Base-by-base conservation (phyloP, 345 rosid genomes). In the Gossypium anomalum region DNA sequence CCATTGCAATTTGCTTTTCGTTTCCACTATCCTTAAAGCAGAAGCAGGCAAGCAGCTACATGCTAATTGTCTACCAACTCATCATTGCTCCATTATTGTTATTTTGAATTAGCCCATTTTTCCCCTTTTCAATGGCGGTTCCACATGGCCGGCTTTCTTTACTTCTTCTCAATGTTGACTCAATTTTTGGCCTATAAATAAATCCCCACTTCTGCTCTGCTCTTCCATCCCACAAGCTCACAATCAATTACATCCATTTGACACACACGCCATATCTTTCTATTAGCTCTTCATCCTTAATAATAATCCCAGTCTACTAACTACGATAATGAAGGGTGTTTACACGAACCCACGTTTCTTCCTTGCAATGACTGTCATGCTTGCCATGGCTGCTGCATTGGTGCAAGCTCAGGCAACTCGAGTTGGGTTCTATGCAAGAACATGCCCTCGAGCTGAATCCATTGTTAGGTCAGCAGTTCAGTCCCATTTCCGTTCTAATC, bases 371-470 rank as follows among this genome's bases (percentile, higher is more conserved):
- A 16, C 55, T 7, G 4, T 52, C 53, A 25, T 70, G 60, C 17
- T 70, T 10, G 43, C 20, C 45, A 27, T 70, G 73, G 60, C 47
- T 51, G 60, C 73, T 38, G 34, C 44, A 9, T 70, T 70, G 47
- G 60, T 52, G 1, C 12, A 70, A 16, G 61, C 60, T 4, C 47
- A 51, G 4, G 73, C 61, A 9, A 70, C 73, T 2, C 60, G n/a
- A 51, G 73, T 70, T 29, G 73, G 73, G 47, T 70, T 70, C 60
- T 70, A 70, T 27, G 8, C 20, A 14, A 7, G 56, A 27, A 20
- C 71, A 45, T 67, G 71, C 49, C 56, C 71, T 22, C 25, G 27
- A 14, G 71, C 56, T 47, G 71, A 67, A 67, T 47, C 20, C 56
- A 67, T 67, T 47, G 20, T 67, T 67, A 67, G 38, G 51, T 67